Evolutionary conservation across 768 basidiomycete species (phyloP), one percentile per base, ranked within the genome.

Genomic region (Cytidiella melzeri): DNA sequence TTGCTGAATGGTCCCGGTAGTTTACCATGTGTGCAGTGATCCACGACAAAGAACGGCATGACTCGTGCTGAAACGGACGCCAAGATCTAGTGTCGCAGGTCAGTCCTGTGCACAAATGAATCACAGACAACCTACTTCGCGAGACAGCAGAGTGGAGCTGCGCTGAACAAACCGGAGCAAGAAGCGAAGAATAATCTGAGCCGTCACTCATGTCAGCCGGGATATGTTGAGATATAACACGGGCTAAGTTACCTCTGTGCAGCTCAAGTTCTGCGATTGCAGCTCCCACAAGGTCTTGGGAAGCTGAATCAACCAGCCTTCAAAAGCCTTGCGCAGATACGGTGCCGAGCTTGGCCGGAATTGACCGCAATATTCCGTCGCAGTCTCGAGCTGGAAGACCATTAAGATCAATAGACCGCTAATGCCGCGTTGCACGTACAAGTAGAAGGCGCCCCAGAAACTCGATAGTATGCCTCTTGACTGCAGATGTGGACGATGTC

Each of bases 241-340:
- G 11, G 13, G 25, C 5, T 34, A 13, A 23, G 48, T 15, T 44
- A 87, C 91, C 76, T 88, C 81, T 0, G 83, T 82, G 3, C 75
- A 67, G 1, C 64, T 56, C 15, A 75, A 61, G 60, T 89, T 78
- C 46, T 65, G 76, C 9, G 65, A 66, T 3, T 85, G 84, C 9
- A 87, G 64, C 64, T 97, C 93, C 94, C 94, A 97, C 3, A 97
- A 69, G 5, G 75, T 74, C 65, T 80, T 84, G 0, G 93, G 91
- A 39, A 96, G 74, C 55, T 86, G 80, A 23, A 75, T 63, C 15
- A 92, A 55, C 92, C 93, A 96, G 19, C 75, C 75, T 44, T 73
- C 67, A 34, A 84, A 64, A 45, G 66, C 71, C 26, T 48, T 57
- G 21, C 53, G 57, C 37, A 60, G 61, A 3, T 51, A 56, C 50